Conservation (phyloP, 1,139 yeast genomes). For the Taiozyma sp. region DNA sequence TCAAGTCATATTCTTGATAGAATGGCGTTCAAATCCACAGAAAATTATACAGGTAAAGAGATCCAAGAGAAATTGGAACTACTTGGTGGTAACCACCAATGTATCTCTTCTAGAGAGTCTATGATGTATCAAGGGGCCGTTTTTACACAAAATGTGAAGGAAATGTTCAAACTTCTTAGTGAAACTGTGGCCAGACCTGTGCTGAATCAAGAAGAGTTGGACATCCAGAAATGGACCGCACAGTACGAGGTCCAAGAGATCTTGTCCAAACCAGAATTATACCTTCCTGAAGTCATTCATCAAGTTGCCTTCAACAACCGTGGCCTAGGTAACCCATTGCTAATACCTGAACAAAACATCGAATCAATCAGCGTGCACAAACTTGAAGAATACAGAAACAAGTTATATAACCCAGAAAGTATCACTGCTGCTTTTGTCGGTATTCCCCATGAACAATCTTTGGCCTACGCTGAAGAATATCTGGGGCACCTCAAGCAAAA, state of each 20-base stretch:
- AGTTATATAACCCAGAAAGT: conserved; percentile 76
- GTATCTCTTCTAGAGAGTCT: conserved; percentile 89
- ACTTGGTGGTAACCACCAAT: conserved; percentile 92
- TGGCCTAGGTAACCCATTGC: conserved; percentile 81
- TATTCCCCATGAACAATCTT: conserved; percentile 66
- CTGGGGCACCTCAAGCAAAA: conserved; percentile 56
- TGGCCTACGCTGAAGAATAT: conserved; percentile 55
- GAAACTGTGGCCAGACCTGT: conserved; percentile 76
- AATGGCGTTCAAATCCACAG: conserved; percentile 81
- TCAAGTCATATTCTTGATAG: conserved; percentile 82
- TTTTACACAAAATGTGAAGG: conserved; percentile 79
- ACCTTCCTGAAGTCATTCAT: conserved; percentile 85
- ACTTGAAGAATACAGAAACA: conserved; percentile 57
- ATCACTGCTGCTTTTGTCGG: conserved; percentile 89
- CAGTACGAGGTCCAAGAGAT: conserved; percentile 81
- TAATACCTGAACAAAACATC: conserved; percentile 73
- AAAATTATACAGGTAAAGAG: conserved; percentile 52
- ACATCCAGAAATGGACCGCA: conserved; percentile 71
- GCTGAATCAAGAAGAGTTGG: conserved; percentile 64
- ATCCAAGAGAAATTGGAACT: conserved; percentile 76
- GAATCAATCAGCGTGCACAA: conserved; percentile 48
- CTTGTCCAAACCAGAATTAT: conserved; percentile 78
- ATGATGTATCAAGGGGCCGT: conserved; percentile 94
- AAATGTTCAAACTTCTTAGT: conserved; percentile 74
- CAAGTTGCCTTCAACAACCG: conserved; percentile 69